phyloP scores from a whole-genome alignment of 352 stramenopile genomes.

The Globisporangium nunn region DNA sequence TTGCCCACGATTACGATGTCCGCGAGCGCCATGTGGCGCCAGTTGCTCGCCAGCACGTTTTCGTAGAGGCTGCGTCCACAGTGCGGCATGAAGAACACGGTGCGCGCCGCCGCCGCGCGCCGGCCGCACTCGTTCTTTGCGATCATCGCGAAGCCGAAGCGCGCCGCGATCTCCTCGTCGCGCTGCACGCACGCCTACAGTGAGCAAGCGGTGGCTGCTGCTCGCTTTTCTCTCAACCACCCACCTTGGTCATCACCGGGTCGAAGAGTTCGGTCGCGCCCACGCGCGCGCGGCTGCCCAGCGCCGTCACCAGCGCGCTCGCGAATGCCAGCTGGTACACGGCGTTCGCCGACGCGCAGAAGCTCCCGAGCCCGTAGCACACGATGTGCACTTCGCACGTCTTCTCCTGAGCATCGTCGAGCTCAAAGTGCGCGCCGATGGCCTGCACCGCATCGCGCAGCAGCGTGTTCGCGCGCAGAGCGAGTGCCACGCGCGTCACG shows the following conservation, averaged over 20 bases:
- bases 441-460: conserved; percentile 20
- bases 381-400: conserved; percentile 26
- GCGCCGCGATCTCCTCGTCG: conserved; percentile 40
- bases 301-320: conserved; percentile 26
- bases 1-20: conserved; percentile 84
- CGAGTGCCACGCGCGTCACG: conserved; percentile 25
- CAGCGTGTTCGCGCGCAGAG: conserved; percentile 23
- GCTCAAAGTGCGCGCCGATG: conserved; percentile 21
- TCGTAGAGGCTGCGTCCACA: conserved; percentile 83
- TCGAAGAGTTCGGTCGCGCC: conserved; percentile 51
- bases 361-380: conserved; percentile 71
- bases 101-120: conserved; percentile 27
- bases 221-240: no score
- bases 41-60: conserved; percentile 86
- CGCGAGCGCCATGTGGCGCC: conserved; percentile 19
- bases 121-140: conserved; percentile 55
- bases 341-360: conserved; percentile 66
- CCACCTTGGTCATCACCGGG: conserved; percentile 73
- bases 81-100: conserved; percentile 91
- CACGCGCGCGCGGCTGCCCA: conserved; percentile 5
- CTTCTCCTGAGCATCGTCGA: conserved; percentile 3
- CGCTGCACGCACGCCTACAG: conserved; percentile 17
- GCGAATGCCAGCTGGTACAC: conserved; percentile 68
- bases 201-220: no score
- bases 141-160: conserved; percentile 41